Base-by-base conservation (phyloP, 768 basidiomycete genomes). In the Boletellus ananas region DNA sequence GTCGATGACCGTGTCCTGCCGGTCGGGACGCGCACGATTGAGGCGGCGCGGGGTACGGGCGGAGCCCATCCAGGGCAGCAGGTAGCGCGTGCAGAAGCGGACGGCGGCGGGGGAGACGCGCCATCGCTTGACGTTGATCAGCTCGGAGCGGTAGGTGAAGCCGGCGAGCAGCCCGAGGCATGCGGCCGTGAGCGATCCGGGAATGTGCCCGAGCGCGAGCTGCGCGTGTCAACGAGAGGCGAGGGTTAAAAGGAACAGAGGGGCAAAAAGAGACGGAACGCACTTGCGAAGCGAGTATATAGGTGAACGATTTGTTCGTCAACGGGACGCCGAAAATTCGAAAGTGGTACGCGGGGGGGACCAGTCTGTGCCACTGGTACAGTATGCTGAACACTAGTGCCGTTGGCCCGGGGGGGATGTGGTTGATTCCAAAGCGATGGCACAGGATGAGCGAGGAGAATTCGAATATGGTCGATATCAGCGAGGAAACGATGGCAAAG, bases 71-170 rank as follows among this genome's bases (percentile, higher is more conserved):
- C 92, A 59, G 0, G 91, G 90, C 6, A 73, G 69, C 11, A 94
- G 62, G 59, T 80, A 80, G 4, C 73, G 74, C n/a, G 69, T 68
- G 13, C 81, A 71, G 52, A 92, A 76, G 16, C 70, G 64, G 35
- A 85, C 73, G 8, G 87, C 54, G 6, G 74, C 68, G 0, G 76
- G 76, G 0, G 93, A 81, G 23, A 95, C 67, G 21, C 93, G 83
- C 73, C 90, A 94, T 3, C 78, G 68, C 60, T 94, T 93, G 43
- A 94, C 75, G 47, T 81, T 81, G 16, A 88, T 77, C 14, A 92
- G 61, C 62, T 94, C 91, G 8, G 91, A 86, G 34, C 91, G 85
- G 64, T 94, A 95, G 33, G 91, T 70, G 58, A 84, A 80, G 1
- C 93, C 91, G 6, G 80, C 70, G 9, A 87, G 55, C 7, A 92